Evolutionary conservation across 1,139 yeast species (phyloP).

Genomic region (Petasospora fabianii): DNA sequence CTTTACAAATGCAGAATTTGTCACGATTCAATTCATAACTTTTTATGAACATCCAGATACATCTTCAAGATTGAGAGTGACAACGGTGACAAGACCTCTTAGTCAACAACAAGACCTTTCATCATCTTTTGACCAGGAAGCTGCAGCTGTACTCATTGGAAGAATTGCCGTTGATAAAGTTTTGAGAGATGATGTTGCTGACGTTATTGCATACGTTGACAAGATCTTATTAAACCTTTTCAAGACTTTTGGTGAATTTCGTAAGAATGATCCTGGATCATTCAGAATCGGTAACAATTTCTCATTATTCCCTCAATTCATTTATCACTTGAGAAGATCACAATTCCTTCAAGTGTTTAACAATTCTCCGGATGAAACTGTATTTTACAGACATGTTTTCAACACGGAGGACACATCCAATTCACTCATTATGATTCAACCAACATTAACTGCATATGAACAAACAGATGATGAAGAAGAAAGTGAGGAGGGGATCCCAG

Average conservation of each 20-base stretch:
- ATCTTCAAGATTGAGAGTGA: constrained; percentile 42
- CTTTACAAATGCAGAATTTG: constrained; percentile 25
- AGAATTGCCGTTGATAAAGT: constrained; percentile 75
- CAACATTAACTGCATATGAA: constrained; percentile 64
- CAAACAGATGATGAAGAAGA: constrained; percentile 27
- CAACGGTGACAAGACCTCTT: constrained; percentile 45
- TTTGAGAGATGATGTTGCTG: constrained; percentile 54
- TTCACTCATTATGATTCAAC: constrained; percentile 72
- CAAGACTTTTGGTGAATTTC: constrained; percentile 71
- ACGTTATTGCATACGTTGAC: constrained; percentile 69
- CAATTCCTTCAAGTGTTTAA: constrained; percentile 68
- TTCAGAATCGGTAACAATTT: constrained; percentile 65
- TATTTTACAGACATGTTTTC: constrained; percentile 63
- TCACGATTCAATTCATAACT: constrained; percentile 68
- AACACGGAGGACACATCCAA: constrained; percentile 65
- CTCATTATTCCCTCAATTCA: constrained; percentile 71
- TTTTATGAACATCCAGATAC: constrained; percentile 66
- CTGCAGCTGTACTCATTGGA: constrained; percentile 63
- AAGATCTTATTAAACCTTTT: constrained; percentile 67
- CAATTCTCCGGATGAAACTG: constrained; percentile 78
- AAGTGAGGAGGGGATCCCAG: constrained; percentile 39
- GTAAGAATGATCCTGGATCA: constrained; percentile 58
- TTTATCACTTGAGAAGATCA: constrained; percentile 69
- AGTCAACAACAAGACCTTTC: constrained; percentile 29
- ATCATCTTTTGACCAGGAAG: constrained; percentile 60